Evolutionary conservation across 768 basidiomycete species (phyloP), one percentile per base, ranked within the genome.

Genomic region (Calocera cornea): DNA sequence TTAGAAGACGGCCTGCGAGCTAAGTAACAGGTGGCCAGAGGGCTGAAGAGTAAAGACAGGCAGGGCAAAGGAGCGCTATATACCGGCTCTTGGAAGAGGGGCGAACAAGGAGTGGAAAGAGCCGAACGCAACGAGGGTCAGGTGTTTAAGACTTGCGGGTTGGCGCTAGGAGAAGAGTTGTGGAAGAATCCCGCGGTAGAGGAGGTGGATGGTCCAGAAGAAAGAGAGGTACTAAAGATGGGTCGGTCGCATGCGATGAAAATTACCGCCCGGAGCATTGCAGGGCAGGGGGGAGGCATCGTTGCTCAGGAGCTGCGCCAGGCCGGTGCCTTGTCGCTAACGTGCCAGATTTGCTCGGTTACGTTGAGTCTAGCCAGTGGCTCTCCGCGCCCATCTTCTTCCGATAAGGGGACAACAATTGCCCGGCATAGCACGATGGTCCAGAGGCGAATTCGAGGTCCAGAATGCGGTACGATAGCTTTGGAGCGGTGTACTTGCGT

Each of bases 131-230:
- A 16, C 24, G 27, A 33, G 31, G n/a, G 54, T 60, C 54, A 60
- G 54, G 27, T 60, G 54, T 33, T 60, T 12, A 10, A 16, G 14
- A 31, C 5, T 33, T 33, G 7, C 31, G 10, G 22, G 54, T 47
- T 24, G 16, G 54, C 54, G 54, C 31, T 60, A 60, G 54, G 54
- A 60, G 54, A 60, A 60, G 54, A 8, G 54, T 60, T 60, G 27
- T 60, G 54, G 54, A 60, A 60, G 54, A 60, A 60, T 60, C 14
- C 54, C 54, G 31, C 31, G 11, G 24, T 7, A 29, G 31, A 60
- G 14, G 31, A 33, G 54, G 5, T 29, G 31, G 54, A 60, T 60
- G 27, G 54, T 5, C 54, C 19, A 47, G 54, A 60, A 60, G 54
- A 60, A 60, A 27, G 49, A n/a, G 49, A 50, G 24, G 24, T 60